Percentiles rank a stretch among this genome's conserved stretches.
phyloP scores from a whole-genome alignment of 345 rosid genomes.

The Ricinus communis region DNA sequence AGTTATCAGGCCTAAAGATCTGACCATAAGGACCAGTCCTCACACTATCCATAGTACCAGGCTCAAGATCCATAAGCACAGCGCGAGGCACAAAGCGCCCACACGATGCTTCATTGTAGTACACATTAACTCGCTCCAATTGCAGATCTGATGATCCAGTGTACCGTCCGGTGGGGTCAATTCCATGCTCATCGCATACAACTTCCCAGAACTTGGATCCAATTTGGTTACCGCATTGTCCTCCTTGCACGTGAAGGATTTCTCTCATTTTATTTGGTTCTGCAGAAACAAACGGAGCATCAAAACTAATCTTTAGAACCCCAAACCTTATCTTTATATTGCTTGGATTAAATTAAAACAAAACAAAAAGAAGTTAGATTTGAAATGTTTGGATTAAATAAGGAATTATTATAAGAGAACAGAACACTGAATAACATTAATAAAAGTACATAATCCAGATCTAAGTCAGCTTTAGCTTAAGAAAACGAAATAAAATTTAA shows the following conservation, averaged over 20 bases:
- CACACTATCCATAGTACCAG: slow-evolving; percentile 36
- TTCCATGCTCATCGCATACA: slow-evolving; percentile 31
- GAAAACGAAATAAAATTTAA: background rate
- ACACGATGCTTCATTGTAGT: slow-evolving; percentile 29
- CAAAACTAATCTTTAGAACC: background rate
- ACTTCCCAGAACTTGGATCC: slow-evolving; percentile 35
- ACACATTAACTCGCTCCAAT: slow-evolving; percentile 28
- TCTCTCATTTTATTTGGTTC: slow-evolving; percentile 22
- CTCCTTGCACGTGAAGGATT: slow-evolving; percentile 34
- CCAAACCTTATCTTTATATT: no score
- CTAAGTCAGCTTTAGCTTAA: no score
- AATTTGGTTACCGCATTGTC: slow-evolving; percentile 33
- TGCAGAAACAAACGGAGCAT: background rate
- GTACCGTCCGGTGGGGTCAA: slow-evolving; percentile 28
- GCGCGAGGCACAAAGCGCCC: slow-evolving; percentile 31
- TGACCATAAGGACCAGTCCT: slow-evolving; percentile 31
- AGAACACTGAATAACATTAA: background rate
- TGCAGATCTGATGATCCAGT: slow-evolving; percentile 28
- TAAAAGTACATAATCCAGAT: background rate
- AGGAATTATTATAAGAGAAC: background rate
- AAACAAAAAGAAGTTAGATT: no score
- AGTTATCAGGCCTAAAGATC: slow-evolving; percentile 32
- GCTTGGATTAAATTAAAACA: no score
- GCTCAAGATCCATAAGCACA: slow-evolving; percentile 33
- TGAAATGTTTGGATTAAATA: no score